These are phyloP conservation scores for Trichosporon coremiiforme DNA, from an alignment of 1,284 basidiomycete genomes.

Conservation along the genomic window DNA sequence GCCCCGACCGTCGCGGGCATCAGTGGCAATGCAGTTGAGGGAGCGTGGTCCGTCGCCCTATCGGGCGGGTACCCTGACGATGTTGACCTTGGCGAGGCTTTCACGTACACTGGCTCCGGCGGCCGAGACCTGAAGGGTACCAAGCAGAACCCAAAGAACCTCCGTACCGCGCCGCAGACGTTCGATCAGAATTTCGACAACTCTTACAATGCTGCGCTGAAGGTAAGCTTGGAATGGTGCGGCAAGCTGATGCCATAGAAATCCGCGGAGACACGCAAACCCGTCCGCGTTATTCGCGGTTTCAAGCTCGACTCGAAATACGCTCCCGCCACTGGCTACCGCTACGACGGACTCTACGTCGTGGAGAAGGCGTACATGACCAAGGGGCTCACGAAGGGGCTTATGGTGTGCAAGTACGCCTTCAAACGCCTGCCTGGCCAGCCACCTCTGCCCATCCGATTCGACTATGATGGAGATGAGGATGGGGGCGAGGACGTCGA, in stretches of 20 bases:
- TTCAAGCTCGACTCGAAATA: constrained; percentile 53
- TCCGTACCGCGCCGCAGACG: constrained; percentile 57
- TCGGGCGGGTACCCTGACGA: constrained; percentile 55
- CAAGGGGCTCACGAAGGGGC: constrained; percentile 42
- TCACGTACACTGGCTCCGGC: constrained; percentile 49
- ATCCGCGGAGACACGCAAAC: constrained; percentile 51
- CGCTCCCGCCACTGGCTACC: constrained; percentile 49
- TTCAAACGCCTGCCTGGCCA: constrained; percentile 46
- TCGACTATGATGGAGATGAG: constrained; percentile 17
- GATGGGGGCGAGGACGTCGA: constrained; percentile 12
- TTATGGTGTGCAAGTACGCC: constrained; percentile 48
- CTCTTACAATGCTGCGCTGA: constrained; percentile 52
- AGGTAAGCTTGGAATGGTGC: too few species aligned
- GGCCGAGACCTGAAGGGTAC: constrained; percentile 54
- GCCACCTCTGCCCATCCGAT: constrained; percentile 31
- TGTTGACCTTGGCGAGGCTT: constrained; percentile 49
- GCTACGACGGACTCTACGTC: constrained; percentile 58
- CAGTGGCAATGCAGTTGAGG: constrained; percentile 42
- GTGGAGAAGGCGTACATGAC: constrained; percentile 52
- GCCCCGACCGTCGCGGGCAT: constrained; percentile 50
- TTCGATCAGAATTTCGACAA: constrained; percentile 55
- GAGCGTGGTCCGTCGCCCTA: constrained; percentile 56
- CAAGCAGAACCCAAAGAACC: constrained; percentile 50
- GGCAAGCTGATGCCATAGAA: background rate
- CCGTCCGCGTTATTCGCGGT: constrained; percentile 57